Evolutionary conservation across 1,284 basidiomycete genomes (phyloP).

Genomic region (Papiliotrema terrestris): DNA sequence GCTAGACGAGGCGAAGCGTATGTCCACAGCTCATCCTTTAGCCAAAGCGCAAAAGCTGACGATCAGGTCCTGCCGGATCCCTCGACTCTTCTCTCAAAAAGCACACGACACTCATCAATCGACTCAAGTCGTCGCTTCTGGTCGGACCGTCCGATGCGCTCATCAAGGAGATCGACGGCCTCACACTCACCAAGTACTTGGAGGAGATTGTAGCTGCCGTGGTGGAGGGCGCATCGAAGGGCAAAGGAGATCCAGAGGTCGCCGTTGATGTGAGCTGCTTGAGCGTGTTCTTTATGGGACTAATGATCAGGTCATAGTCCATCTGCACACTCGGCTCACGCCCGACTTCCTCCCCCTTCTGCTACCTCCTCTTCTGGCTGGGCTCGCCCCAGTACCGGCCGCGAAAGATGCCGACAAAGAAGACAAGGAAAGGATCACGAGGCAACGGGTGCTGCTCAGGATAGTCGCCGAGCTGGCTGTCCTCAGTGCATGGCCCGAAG

Average conservation of each 20-base stretch:
- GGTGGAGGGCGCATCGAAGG: slow-evolving; percentile 77
- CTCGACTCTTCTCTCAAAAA: slow-evolving; percentile 90
- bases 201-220: slow-evolving; percentile 88
- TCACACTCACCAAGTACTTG: slow-evolving; percentile 92
- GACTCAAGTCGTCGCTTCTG: slow-evolving; percentile 58
- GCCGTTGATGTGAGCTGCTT: slow-evolving; percentile 74
- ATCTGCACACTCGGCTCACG: slow-evolving; percentile 79
- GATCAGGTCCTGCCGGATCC: slow-evolving; percentile 42
- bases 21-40: slow-evolving; percentile 10
- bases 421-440: slow-evolving; percentile 70
- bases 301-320: slow-evolving; percentile 68
- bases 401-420: slow-evolving; percentile 71
- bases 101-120: slow-evolving; percentile 88
- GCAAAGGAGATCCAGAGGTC: slow-evolving; percentile 82
- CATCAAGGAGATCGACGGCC: slow-evolving; percentile 81
- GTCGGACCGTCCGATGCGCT: slow-evolving; percentile 61
- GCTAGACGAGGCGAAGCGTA: slow-evolving; percentile 45
- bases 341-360: slow-evolving; percentile 75
- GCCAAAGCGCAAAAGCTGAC: neutral
- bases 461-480: slow-evolving; percentile 86
- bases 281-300: neutral
- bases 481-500: slow-evolving; percentile 62
- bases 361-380: slow-evolving; percentile 60
- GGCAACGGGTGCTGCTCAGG: slow-evolving; percentile 80
- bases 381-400: slow-evolving; percentile 56